Evolutionary conservation across 495 filamentous ascomycete species (phyloP), one percentile per base, ranked within the genome.

Genomic region (Tuber calosporum): DNA sequence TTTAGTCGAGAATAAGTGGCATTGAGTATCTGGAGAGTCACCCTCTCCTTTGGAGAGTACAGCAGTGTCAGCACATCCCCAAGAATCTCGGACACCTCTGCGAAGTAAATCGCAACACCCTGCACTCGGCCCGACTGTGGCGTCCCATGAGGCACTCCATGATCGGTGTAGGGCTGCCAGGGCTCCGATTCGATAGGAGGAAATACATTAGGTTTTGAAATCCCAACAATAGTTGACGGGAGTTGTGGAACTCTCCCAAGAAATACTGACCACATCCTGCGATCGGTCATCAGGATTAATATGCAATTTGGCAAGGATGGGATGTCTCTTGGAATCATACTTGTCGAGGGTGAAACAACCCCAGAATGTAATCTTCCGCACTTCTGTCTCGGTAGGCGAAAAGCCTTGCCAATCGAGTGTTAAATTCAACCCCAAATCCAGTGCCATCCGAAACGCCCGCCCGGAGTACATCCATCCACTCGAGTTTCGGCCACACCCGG

Each of bases 291-390:
- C 74, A 78, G 77, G 19, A 26, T 38, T 30, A 37, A 19, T 7
- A 26, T 53, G n/a, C 48, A 39, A 43, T 43, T 19, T 17, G 11
- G 48, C 5, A 11, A 66, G 48, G n/a, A 42, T 30, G n/a, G 58
- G 42, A 38, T n/a, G 58, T 70, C 70, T 62, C 77, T 85, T 80
- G 53, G 53, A 19, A 34, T 62, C 53, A 34, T 86, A 91, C 89
- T 90, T 90, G 80, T 92, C 90, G 40, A 91, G 83, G 36, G 87
- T 87, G 81, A 90, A 91, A 13, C 88, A 87, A 37, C 88, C 90
- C 90, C 90, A 91, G 75, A 92, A 91, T 9, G 90, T 92, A 17
- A 90, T 89, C 36, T 86, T 85, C 69, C 89, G 85, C 19, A 90
- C 89, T 45, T 88, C 88, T 48, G 85, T 82, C 74, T 90, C 89